These are phyloP conservation scores for Yamadazyma sp. DNA, from an alignment of 1,139 yeast genomes.

Conservation along the genomic window DNA sequence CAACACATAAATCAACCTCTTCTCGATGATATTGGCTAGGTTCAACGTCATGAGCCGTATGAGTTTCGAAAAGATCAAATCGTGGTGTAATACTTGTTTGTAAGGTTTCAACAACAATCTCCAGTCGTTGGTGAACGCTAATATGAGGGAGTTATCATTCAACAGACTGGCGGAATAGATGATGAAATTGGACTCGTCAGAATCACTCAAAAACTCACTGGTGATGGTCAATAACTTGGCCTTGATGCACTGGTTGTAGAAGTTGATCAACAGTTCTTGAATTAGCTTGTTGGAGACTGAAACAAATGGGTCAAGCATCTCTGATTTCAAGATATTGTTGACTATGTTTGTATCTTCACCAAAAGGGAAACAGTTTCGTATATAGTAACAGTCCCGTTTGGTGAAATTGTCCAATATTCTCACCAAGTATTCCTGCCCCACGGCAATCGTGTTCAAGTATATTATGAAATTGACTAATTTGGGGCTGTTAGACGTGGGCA, in stretches of 20 bases:
- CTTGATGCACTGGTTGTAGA: conserved; percentile 61
- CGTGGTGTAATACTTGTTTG: conserved; percentile 53
- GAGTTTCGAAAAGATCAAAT: conserved; percentile 46
- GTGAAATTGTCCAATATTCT: conserved; percentile 43
- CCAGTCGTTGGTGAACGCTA: conserved; percentile 65
- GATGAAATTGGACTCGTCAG: conserved; percentile 41
- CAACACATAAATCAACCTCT: conserved; percentile 63
- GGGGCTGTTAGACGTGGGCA: conserved; percentile 20
- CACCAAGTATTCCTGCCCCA: conserved; percentile 54
- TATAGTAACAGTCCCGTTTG: conserved; percentile 22
- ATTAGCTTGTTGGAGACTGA: conserved; percentile 47
- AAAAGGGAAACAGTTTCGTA: conserved; percentile 53
- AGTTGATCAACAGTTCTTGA: conserved; percentile 51
- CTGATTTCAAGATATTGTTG: conserved; percentile 36
- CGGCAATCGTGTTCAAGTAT: conserved; percentile 60
- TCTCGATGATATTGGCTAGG: conserved; percentile 57
- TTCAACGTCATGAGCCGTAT: conserved; percentile 54
- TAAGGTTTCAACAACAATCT: conserved; percentile 63
- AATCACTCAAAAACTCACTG: conserved; percentile 55
- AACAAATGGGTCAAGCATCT: conserved; percentile 39
- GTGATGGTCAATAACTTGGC: conserved; percentile 47
- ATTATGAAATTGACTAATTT: conserved; percentile 51
- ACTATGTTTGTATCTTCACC: conserved; percentile 51
- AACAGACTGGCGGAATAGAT: conserved; percentile 29
- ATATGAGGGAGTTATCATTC: conserved; percentile 31